Conservation (phyloP, 257 asterid genomes). For the Lycium ferocissimum region DNA sequence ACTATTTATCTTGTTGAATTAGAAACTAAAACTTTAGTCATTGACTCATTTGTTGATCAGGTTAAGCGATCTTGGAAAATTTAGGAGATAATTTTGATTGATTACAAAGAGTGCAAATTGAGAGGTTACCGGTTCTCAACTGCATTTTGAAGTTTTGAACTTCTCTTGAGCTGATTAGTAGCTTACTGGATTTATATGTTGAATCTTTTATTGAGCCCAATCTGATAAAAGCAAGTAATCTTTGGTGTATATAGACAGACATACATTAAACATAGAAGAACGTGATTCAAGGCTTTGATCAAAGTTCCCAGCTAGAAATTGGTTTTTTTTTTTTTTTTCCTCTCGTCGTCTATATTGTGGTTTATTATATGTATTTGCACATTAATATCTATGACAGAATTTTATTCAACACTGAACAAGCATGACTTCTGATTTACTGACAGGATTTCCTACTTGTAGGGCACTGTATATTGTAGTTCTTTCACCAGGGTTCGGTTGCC, state of each 20-base stretch:
- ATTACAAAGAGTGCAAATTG: background rate
- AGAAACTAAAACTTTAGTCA: too few species aligned
- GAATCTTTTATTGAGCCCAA: background rate
- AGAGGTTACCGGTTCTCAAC: background rate
- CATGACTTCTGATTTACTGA: background rate
- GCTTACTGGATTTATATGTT: background rate
- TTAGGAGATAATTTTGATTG: background rate
- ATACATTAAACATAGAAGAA: background rate
- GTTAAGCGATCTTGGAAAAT: background rate
- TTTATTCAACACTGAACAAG: background rate
- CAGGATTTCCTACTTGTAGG: conserved; percentile 37
- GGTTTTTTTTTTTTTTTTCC: background rate
- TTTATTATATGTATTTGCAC: background rate
- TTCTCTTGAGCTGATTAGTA: background rate
- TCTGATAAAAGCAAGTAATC: background rate
- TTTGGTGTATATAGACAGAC: background rate
- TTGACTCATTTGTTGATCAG: background rate
- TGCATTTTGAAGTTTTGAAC: background rate
- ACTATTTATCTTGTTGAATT: too few species aligned
- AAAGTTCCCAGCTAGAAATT: background rate
- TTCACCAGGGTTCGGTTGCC: conserved; percentile 43
- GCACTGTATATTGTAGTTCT: conserved; percentile 40
- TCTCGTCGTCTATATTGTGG: background rate
- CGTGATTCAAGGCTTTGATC: background rate
- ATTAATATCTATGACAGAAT: background rate